Evolutionary conservation across 176 grass and related monocot genomes (phyloP), one percentile per base, ranked within the genome.

Genomic region (Aegilops tauschii): DNA sequence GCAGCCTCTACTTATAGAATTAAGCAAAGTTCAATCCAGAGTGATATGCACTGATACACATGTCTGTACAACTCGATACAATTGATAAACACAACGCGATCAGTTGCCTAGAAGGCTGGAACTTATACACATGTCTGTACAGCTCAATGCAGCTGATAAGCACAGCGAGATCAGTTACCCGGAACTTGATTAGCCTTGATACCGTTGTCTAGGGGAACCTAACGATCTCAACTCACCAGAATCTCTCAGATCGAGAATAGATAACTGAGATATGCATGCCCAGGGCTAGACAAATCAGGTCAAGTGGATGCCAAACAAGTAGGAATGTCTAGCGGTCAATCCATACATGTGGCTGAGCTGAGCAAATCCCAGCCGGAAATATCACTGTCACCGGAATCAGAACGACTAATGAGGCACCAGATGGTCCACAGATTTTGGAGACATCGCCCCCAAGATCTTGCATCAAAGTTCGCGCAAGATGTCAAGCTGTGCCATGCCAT

Each of bases 231-330:
- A 21, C 70, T 35, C 69, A 76, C 42, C 18, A 76, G 37, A 37
- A 76, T 61, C 80, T 54, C 35, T 16, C 37, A 39, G 28, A 82
- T 12, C 5, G 68, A 67, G 58, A 11, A 66, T 64, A 82, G 1
- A 54, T 52, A 86, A 86, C 54, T 56, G 36, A 87, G 89, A 90
- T 79, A 86, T 87, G 89, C 65, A 87, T 58, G 83, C 29, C 37
- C 49, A 66, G 40, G 80, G 25, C 84, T 64, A 83, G 84, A 87
- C 84, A 90, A 17, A 83, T 74, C 73, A 37, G 42, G 42, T 16
- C 73, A 73, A 79, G 65, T 65, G 34, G 73, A 39, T 79, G 30
- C 50, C 79, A 36, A 70, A 63, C 31, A 66, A 61, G 40, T 54
- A 44, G 56, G 73, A 56, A 79, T 65, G 34, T 45, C 31, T 56